A percentile compares a stretch with the other conserved stretches of the same genome.
These are phyloP conservation scores for Ogataea neopini DNA, from an alignment of 805 yeast species.

Conservation along the genomic window DNA sequence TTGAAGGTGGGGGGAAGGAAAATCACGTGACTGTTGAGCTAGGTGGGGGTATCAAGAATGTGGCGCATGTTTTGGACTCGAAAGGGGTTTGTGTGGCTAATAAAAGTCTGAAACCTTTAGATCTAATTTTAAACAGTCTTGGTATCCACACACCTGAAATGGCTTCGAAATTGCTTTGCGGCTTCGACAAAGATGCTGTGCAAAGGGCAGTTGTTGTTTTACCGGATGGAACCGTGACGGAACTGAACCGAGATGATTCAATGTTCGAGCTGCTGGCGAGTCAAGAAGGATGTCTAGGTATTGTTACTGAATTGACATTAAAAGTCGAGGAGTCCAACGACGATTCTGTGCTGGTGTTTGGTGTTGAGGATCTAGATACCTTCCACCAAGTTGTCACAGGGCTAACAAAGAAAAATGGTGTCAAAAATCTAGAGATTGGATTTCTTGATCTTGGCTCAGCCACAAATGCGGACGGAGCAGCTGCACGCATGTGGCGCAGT, in stretches of 20 bases:
- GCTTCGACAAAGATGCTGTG: slow-evolving; percentile 13
- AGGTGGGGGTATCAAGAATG: slow-evolving; percentile 7
- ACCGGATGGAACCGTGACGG: slow-evolving; percentile 30
- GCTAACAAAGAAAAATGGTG: not conserved
- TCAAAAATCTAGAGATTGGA: slow-evolving; percentile 5
- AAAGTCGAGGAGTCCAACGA: not conserved
- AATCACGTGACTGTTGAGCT: slow-evolving; percentile 10
- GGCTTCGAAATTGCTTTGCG: slow-evolving; percentile 7
- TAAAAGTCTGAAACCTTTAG: slow-evolving; percentile 14
- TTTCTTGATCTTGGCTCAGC: slow-evolving; percentile 13
- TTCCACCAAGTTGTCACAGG: slow-evolving; percentile 14
- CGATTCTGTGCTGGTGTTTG: slow-evolving; percentile 19
- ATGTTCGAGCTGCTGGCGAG: slow-evolving; percentile 17
- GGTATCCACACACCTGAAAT: slow-evolving; percentile 17
- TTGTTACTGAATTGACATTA: slow-evolving; percentile 23
- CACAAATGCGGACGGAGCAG: not conserved
- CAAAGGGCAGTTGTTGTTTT: slow-evolving; percentile 25
- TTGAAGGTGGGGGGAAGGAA: not conserved
- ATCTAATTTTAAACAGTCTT: slow-evolving; percentile 21
- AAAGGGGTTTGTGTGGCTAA: slow-evolving; percentile 6
- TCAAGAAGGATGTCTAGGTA: slow-evolving; percentile 16
- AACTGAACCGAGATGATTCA: slow-evolving; percentile 1
- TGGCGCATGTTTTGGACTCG: slow-evolving; percentile 5
- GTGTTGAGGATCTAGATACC: slow-evolving; percentile 17
- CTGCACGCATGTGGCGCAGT: not conserved